These are phyloP conservation scores for Pezicula rhizophila DNA, from an alignment of 2,329 filamentous ascomycete species.

Conservation along the genomic window DNA sequence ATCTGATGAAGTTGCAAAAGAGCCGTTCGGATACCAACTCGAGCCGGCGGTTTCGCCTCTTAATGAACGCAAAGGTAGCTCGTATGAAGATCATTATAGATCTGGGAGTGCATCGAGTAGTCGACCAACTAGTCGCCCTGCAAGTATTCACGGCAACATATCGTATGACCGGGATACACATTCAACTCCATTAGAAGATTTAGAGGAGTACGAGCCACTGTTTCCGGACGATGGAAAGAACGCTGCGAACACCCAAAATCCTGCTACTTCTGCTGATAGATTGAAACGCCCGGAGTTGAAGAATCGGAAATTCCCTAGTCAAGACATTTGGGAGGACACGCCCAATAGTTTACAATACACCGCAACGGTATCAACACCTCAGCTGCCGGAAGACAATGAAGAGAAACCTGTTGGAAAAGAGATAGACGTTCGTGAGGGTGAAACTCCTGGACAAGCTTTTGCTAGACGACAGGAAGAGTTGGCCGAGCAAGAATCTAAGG, in stretches of 20 bases:
- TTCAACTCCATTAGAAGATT: slow-evolving; percentile 73
- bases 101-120: slow-evolving; percentile 44
- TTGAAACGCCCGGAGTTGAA: slow-evolving; percentile 49
- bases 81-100: slow-evolving; percentile 44
- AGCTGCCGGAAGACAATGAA: slow-evolving; percentile 43
- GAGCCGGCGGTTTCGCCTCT: slow-evolving; percentile 78
- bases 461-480: slow-evolving; percentile 60
- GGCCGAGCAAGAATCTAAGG: slow-evolving; percentile 48
- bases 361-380: slow-evolving; percentile 79
- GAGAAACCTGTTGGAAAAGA: slow-evolving; percentile 1
- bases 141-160: slow-evolving; percentile 53
- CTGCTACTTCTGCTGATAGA: slow-evolving; percentile 45
- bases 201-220: slow-evolving; percentile 90
- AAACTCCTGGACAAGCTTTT: slow-evolving; percentile 59
- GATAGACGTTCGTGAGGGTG: slow-evolving; percentile 22
- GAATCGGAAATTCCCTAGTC: slow-evolving; percentile 77
- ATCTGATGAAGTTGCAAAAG: slow-evolving; percentile 77
- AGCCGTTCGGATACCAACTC: slow-evolving; percentile 60
- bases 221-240: slow-evolving; percentile 73
- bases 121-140: slow-evolving; percentile 54
- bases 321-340: slow-evolving; percentile 95
- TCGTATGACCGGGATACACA: slow-evolving; percentile 39
- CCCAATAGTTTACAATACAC: slow-evolving; percentile 76
- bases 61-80: slow-evolving; percentile 55
- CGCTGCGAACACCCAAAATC: slow-evolving; percentile 36